Conservation (phyloP, 176 grass and related monocot species). For the Avena eriantha region DNA sequence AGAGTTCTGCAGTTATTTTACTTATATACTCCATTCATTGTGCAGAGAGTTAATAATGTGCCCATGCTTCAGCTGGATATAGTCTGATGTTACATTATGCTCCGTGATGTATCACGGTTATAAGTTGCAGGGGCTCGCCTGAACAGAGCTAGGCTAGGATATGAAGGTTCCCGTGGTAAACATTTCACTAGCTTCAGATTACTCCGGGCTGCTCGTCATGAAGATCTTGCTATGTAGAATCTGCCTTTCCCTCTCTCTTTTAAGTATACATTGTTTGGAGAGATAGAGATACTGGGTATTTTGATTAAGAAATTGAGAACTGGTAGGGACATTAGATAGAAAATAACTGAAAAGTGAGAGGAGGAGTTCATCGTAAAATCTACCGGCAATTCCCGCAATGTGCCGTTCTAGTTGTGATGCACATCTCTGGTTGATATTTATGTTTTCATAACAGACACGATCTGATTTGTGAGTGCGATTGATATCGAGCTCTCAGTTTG, state of each 20-base stretch:
- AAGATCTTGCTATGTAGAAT: conserved; percentile 88
- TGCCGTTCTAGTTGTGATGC: neutral
- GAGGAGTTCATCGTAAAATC: neutral
- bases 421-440: neutral
- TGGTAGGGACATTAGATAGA: neutral
- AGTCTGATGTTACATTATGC: conserved; percentile 96
- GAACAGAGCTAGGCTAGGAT: conserved; percentile 67
- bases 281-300: neutral
- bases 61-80: conserved; percentile 96
- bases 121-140: conserved; percentile 73
- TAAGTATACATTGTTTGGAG: conserved; percentile 1
- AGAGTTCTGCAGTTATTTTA: conserved; percentile 31
- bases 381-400: neutral
- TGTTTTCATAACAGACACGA: too few species aligned
- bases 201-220: conserved; percentile 68
- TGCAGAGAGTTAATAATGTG: conserved; percentile 91
- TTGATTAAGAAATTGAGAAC: conserved; percentile 21
- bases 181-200: conserved; percentile 75
- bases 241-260: neutral
- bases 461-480: too few species aligned
- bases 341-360: conserved; percentile 33
- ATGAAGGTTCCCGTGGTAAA: conserved; percentile 89
- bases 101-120: conserved; percentile 76
- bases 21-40: conserved; percentile 33
- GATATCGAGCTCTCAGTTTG: too few species aligned